Conservation (phyloP, 1,139 yeast genomes). For the Saccharomyces hybrid region DNA sequence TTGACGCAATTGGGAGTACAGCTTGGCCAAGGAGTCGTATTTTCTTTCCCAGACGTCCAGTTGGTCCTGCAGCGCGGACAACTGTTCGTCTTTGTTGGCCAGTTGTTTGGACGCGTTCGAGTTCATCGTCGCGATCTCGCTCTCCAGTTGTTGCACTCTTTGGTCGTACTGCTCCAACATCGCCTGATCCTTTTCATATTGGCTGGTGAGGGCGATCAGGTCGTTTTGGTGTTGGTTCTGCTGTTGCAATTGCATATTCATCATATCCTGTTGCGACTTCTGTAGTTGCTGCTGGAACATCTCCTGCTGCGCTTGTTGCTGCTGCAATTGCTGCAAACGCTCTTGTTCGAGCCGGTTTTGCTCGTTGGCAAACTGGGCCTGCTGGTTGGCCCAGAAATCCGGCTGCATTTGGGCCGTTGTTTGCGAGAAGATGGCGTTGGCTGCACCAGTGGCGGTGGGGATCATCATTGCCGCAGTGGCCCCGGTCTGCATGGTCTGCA, state of each 20-base stretch:
- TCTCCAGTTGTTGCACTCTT: constrained; percentile 75
- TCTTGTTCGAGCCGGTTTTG: constrained; percentile 45
- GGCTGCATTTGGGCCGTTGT: constrained; percentile 13
- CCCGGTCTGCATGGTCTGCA: constrained; percentile 4
- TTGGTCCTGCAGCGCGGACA: constrained; percentile 66
- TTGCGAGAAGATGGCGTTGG: constrained; percentile 4
- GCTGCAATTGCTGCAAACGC: constrained; percentile 46
- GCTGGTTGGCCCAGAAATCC: constrained; percentile 44
- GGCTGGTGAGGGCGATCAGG: constrained; percentile 64
- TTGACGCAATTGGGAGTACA: constrained; percentile 85
- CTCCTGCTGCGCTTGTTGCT: constrained; percentile 61
- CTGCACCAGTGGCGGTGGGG: constrained; percentile 9
- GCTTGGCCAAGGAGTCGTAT: constrained; percentile 82
- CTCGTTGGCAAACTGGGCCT: constrained; percentile 36
- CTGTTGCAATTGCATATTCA: constrained; percentile 37
- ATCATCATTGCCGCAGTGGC: constrained; percentile 9
- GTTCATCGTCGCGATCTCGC: constrained; percentile 56
- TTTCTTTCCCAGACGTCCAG: constrained; percentile 73
- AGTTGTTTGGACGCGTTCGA: constrained; percentile 67
- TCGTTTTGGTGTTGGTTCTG: constrained; percentile 80
- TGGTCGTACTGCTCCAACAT: constrained; percentile 82
- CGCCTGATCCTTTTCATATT: constrained; percentile 79
- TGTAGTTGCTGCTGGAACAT: constrained; percentile 65
- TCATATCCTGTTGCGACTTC: constrained; percentile 35
- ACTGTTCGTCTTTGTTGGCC: constrained; percentile 69